Percentiles rank a stretch among this genome's conserved stretches.
Conservation (phyloP, 805 yeast genomes). For the Tetrapisispora namnaoensis region DNA sequence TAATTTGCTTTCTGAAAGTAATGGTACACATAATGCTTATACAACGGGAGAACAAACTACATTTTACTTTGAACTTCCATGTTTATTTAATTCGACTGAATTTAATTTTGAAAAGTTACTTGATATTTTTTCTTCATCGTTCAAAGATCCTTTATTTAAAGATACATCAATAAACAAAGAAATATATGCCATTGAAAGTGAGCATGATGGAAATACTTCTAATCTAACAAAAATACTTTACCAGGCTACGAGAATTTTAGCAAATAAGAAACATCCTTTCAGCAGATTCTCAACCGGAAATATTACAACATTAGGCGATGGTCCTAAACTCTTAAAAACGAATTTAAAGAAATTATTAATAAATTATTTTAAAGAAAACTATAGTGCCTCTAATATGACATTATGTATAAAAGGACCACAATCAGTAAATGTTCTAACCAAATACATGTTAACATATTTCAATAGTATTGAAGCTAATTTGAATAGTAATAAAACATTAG, state of each 20-base stretch:
- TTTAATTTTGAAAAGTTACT: slow-evolving; percentile 39
- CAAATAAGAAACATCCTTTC: slow-evolving; percentile 43
- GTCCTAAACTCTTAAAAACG: slow-evolving; percentile 27
- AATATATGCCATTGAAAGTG: slow-evolving; percentile 53
- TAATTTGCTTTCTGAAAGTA: slow-evolving; percentile 34
- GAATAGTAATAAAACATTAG: neutral
- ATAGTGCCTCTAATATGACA: slow-evolving; percentile 40
- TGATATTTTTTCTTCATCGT: slow-evolving; percentile 41
- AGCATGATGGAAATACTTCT: slow-evolving; percentile 47
- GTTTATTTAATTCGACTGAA: slow-evolving; percentile 22
- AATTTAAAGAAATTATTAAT: slow-evolving; percentile 32
- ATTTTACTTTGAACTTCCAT: slow-evolving; percentile 54
- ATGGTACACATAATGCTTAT: slow-evolving; percentile 57
- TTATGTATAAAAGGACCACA: slow-evolving; percentile 59
- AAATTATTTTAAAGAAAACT: slow-evolving; percentile 35
- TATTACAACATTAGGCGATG: slow-evolving; percentile 36
- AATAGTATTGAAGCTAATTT: slow-evolving; percentile 22
- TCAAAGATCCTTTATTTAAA: slow-evolving; percentile 43
- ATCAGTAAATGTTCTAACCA: slow-evolving; percentile 47
- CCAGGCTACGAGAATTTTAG: slow-evolving; percentile 48
- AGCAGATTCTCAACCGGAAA: slow-evolving; percentile 59
- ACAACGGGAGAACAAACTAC: slow-evolving; percentile 62
- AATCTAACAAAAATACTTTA: slow-evolving; percentile 39
- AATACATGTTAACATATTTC: slow-evolving; percentile 39
- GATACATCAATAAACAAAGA: slow-evolving; percentile 38